Evolutionary conservation across 169 alveolate genomes (phyloP).

Genomic region (Plasmodium coatneyi): DNA sequence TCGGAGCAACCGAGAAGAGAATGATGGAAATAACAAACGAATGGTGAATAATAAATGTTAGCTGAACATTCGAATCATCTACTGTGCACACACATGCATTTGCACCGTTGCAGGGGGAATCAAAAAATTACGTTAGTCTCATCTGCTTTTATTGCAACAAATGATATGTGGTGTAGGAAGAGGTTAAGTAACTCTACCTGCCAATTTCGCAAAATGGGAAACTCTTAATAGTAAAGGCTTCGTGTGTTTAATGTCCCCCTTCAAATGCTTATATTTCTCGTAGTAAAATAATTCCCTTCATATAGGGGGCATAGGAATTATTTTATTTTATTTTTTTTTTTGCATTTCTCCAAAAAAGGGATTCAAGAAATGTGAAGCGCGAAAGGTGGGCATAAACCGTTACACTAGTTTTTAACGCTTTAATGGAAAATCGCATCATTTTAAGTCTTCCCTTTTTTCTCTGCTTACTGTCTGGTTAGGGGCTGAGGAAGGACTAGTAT

Average conservation of each 20-base stretch:
- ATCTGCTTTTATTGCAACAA: background rate
- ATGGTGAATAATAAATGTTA: background rate
- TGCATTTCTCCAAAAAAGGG: background rate
- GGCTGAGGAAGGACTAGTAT: conserved; percentile 44
- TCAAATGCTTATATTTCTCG: conserved; percentile 35
- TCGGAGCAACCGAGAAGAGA: background rate
- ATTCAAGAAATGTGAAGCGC: background rate
- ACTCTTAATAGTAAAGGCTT: conserved; percentile 53
- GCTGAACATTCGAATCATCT: background rate
- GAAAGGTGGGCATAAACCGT: background rate
- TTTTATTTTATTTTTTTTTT: background rate
- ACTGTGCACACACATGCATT: background rate
- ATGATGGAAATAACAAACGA: background rate
- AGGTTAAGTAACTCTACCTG: conserved; percentile 3
- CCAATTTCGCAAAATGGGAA: conserved; percentile 33
- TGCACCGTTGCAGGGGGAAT: background rate
- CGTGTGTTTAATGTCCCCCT: conserved; percentile 9
- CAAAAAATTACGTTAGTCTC: background rate
- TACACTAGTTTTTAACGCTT: background rate
- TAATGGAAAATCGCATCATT: background rate
- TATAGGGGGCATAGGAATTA: background rate
- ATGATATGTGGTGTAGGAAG: background rate
- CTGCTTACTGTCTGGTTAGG: conserved; percentile 33
- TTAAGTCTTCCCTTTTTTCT: background rate
- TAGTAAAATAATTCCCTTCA: conserved; percentile 45